These are phyloP conservation scores for Candida dubliniensis DNA, from an alignment of 1,139 yeast genomes.

Conservation along the genomic window DNA sequence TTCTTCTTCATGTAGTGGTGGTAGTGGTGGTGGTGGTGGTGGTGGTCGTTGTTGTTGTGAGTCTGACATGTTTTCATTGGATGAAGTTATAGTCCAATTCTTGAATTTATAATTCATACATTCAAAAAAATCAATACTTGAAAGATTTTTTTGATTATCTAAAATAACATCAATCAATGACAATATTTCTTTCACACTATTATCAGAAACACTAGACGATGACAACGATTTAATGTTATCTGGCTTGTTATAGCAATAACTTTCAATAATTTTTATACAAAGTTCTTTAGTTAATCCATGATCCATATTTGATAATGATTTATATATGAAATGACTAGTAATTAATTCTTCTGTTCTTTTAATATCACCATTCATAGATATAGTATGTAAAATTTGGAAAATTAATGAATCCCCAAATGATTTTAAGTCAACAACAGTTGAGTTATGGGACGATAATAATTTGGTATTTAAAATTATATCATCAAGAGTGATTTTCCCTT, in stretches of 20 bases:
- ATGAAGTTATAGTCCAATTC: slow-evolving; percentile 19
- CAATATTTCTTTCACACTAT: slow-evolving; percentile 22
- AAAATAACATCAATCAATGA: slow-evolving; percentile 34
- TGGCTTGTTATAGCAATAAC: slow-evolving; percentile 33
- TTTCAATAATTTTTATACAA: slow-evolving; percentile 33
- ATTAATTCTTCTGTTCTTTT: slow-evolving; percentile 34
- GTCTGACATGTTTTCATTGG: slow-evolving; percentile 17
- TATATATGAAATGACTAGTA: slow-evolving; percentile 39
- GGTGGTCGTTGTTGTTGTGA: neutral
- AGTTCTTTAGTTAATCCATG: slow-evolving; percentile 30
- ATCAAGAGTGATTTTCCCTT: slow-evolving; percentile 23
- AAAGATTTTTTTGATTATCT: slow-evolving; percentile 13
- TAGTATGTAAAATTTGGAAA: slow-evolving; percentile 29
- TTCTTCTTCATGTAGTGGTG: slow-evolving; percentile 17
- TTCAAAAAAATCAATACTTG: slow-evolving; percentile 31
- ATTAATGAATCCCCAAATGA: slow-evolving; percentile 19
- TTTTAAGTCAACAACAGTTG: slow-evolving; percentile 8
- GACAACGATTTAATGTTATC: slow-evolving; percentile 11
- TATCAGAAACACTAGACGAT: slow-evolving; percentile 18
- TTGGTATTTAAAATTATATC: slow-evolving; percentile 22
- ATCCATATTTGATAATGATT: slow-evolving; percentile 25
- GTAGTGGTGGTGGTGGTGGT: too few species aligned
- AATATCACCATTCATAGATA: slow-evolving; percentile 42
- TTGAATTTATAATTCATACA: slow-evolving; percentile 33
- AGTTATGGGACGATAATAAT: slow-evolving; percentile 4